Conservation (phyloP, 2,329 filamentous ascomycete species). For the Thermomyces lanuginosus region DNA sequence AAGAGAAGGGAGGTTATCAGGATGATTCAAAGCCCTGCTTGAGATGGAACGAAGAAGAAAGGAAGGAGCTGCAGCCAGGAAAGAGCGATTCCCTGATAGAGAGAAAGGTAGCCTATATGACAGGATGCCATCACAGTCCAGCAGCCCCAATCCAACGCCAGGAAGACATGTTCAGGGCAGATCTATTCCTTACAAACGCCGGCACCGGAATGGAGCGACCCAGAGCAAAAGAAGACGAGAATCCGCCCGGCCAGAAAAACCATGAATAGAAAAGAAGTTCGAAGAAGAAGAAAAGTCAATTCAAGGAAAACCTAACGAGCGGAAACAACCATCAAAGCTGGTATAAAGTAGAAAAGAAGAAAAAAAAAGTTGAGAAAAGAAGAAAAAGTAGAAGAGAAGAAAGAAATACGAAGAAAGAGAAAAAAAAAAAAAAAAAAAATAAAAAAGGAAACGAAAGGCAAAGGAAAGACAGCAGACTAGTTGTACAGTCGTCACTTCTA, state of each 20-base stretch:
- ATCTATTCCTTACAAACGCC: no score
- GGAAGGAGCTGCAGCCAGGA: no score
- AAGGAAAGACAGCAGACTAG: slow-evolving; percentile 9
- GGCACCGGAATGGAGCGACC: no score
- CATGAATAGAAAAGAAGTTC: slow-evolving; percentile 7
- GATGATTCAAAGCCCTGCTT: not conserved
- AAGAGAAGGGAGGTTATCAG: not conserved
- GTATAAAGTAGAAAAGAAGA: slow-evolving; percentile 2
- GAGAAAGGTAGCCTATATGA: no score
- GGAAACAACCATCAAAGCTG: slow-evolving; percentile 4
- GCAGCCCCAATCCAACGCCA: no score
- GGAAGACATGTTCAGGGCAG: no score
- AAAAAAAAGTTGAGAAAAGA: slow-evolving; percentile 6
- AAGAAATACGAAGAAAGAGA: slow-evolving; percentile 2
- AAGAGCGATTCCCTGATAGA: no score
- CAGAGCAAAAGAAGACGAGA: not conserved
- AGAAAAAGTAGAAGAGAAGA: slow-evolving; percentile 3
- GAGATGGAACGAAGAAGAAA: slow-evolving; percentile 1
- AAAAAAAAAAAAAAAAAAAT: slow-evolving; percentile 6
- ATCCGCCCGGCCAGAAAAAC: slow-evolving; percentile 1
- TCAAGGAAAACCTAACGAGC: no score
- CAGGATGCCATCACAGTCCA: no score
- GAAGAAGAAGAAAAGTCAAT: slow-evolving; percentile 5
- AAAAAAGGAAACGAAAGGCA: slow-evolving; percentile 4
- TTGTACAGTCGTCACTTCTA: slow-evolving; percentile 23